These are phyloP conservation scores for Saprolegnia diclina DNA, from an alignment of 352 stramenopile species.

Conservation along the genomic window DNA sequence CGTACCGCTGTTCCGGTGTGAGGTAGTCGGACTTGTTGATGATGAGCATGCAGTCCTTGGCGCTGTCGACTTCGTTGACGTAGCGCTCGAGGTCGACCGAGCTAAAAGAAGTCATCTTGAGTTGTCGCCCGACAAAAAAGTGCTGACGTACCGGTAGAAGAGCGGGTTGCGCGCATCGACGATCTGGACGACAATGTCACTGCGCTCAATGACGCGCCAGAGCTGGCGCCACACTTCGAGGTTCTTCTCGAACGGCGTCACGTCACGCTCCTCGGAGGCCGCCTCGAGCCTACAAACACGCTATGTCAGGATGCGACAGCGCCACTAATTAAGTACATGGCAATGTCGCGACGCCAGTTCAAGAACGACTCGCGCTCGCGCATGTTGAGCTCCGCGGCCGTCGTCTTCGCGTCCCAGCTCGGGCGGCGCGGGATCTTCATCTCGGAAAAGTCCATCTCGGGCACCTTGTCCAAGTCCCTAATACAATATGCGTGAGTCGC, in stretches of 20 bases:
- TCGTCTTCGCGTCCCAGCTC: conserved; percentile 92
- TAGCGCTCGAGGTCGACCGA: conserved; percentile 95
- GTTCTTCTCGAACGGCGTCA: conserved; percentile 99
- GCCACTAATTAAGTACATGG: conserved; percentile 46
- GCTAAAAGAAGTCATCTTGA: conserved; percentile 32
- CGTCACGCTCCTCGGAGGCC: conserved; percentile 72
- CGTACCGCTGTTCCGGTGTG: conserved; percentile 82
- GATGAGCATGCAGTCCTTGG: conserved; percentile 92
- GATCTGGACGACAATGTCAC: conserved; percentile 97
- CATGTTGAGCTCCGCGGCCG: conserved; percentile 91
- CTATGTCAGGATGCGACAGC: conserved; percentile 20
- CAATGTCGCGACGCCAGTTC: conserved; percentile 95
- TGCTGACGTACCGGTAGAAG: conserved; percentile 87
- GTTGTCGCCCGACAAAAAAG: not conserved
- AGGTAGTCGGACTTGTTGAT: conserved; percentile 99
- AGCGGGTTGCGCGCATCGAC: conserved; percentile 98
- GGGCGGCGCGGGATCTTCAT: conserved; percentile 96
- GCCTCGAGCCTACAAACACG: conserved; percentile 49
- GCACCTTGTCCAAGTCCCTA: conserved; percentile 51
- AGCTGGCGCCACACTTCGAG: conserved; percentile 99
- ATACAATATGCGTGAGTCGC: not conserved
- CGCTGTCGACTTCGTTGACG: conserved; percentile 85
- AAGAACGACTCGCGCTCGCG: conserved; percentile 98
- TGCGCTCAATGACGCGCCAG: conserved; percentile 98
- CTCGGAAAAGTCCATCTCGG: conserved; percentile 90